Conservation (phyloP, 176 grass and related monocot species). For the Triticum monococcum region DNA sequence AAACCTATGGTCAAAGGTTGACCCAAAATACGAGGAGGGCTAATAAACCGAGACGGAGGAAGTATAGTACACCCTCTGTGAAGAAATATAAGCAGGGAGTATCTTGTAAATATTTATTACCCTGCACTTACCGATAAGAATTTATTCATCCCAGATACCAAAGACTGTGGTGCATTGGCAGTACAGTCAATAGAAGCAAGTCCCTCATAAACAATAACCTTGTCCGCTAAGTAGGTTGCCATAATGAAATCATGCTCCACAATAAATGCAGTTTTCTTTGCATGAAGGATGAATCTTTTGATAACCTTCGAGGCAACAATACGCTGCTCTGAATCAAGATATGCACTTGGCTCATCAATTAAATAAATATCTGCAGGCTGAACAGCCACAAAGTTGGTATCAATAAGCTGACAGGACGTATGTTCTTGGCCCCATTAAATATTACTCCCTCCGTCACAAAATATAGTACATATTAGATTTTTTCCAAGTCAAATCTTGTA, state of each 20-base stretch:
- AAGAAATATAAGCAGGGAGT: no score
- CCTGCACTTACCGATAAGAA: slow-evolving; percentile 12
- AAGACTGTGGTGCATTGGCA: slow-evolving; percentile 17
- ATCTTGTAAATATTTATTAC: neutral
- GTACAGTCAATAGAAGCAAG: slow-evolving; percentile 22
- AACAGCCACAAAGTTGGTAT: slow-evolving; percentile 6
- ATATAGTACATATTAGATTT: no score
- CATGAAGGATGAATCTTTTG: slow-evolving; percentile 20
- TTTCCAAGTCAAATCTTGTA: no score
- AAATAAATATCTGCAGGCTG: slow-evolving; percentile 25
- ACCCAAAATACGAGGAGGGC: neutral
- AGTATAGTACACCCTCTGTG: neutral
- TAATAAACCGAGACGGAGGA: neutral
- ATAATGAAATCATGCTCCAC: slow-evolving; percentile 24
- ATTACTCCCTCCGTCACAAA: neutral
- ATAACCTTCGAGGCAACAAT: slow-evolving; percentile 25
- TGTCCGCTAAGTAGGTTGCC: slow-evolving; percentile 18
- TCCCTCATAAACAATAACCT: slow-evolving; percentile 20
- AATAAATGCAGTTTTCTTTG: slow-evolving; percentile 25
- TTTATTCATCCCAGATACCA: slow-evolving; percentile 24
- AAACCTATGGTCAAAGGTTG: neutral
- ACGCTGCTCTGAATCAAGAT: slow-evolving; percentile 17
- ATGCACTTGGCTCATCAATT: slow-evolving; percentile 22
- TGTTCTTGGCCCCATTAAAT: neutral
- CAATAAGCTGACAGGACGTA: neutral